Percentiles rank a stretch among this genome's conserved stretches.
These are phyloP conservation scores for Nakazawaea ambrosiae DNA, from an alignment of 805 yeast genomes.

Conservation along the genomic window DNA sequence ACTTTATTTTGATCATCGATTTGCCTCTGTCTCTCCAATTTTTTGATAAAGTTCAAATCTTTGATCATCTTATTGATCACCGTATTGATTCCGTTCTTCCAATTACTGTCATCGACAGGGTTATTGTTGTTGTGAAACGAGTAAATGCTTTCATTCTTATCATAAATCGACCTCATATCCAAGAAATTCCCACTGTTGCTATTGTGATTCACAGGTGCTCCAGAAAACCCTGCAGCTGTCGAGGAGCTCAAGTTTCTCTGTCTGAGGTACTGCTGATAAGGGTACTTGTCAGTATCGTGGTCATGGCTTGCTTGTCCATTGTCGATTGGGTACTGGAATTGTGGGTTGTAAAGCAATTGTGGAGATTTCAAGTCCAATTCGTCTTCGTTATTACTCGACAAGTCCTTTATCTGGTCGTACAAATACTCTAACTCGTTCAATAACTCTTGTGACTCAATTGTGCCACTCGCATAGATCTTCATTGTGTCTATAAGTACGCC, in stretches of 20 bases:
- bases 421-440: slow-evolving; percentile 61
- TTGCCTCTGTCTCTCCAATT: slow-evolving; percentile 7
- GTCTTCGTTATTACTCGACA: slow-evolving; percentile 7
- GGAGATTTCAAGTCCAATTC: slow-evolving; percentile 7
- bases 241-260: background rate
- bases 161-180: slow-evolving; percentile 7
- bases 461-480: slow-evolving; percentile 60
- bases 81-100: slow-evolving; percentile 49
- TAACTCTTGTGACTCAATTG: slow-evolving; percentile 59
- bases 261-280: too few relatives aligned
- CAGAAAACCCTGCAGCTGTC: background rate
- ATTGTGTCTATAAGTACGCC: slow-evolving; percentile 65
- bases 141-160: slow-evolving; percentile 5
- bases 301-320: too few relatives aligned
- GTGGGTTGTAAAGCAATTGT: slow-evolving; percentile 12
- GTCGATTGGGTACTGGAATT: slow-evolving; percentile 1
- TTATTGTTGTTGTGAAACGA: slow-evolving; percentile 8
- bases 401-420: slow-evolving; percentile 66
- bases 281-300: too few relatives aligned
- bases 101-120: slow-evolving; percentile 32
- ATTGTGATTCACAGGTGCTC: slow-evolving; percentile 1
- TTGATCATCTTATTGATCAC: slow-evolving; percentile 37
- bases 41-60: slow-evolving; percentile 25
- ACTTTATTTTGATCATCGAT: background rate
- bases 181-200: slow-evolving; percentile 2